Base-by-base conservation (phyloP, 2,329 filamentous ascomycete species). In the Pleoardoris graminearum region DNA sequence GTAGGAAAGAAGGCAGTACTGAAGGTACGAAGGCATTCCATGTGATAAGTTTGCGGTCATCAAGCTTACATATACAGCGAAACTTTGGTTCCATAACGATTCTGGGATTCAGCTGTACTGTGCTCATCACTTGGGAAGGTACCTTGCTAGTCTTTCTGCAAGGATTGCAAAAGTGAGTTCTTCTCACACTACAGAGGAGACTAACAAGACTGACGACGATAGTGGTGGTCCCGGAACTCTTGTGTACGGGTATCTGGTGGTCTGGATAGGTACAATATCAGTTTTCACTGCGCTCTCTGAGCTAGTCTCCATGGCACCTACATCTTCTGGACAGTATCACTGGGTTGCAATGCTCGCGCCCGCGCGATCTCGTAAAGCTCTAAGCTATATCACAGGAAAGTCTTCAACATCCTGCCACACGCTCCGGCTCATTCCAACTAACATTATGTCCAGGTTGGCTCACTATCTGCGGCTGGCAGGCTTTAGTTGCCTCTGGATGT, bases 281-380 rank as follows among this genome's bases (percentile, higher is more conserved):
- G 36, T 51, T 16, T 51, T 54, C 21, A 41, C 58, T 8, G 55
- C 53, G 7, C 39, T 58, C 19, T 55, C 53, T 19, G 58, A 62
- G 44, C 57, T 67, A 51, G 61, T 56, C 1, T 67, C 63, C 2
- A 65, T 68, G 65, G 33, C 33, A 36, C 33, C 33, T n/a, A 36
- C 33, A 36, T 36, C 33, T 36, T 52, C 14, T n/a, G 67, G 66
- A 7, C 59, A 66, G 51, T 68, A 67, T 45, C 61, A 47, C n/a
- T 58, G 53, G 66, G 71, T 74, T 12, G 63, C 62, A 29, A 67
- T 74, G 48, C 72, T 76, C 21, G 72, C 72, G 1, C 75, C 75
- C 48, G 14, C n/a, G 14, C 33, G 14, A n/a, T 16, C 14, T 5
- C 33, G 16, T 3, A 36, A 41, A 16, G 55, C 59, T 19, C 29